These are phyloP conservation scores for Debaryomyces nepalensis DNA, from an alignment of 1,139 yeast species.

Conservation along the genomic window DNA sequence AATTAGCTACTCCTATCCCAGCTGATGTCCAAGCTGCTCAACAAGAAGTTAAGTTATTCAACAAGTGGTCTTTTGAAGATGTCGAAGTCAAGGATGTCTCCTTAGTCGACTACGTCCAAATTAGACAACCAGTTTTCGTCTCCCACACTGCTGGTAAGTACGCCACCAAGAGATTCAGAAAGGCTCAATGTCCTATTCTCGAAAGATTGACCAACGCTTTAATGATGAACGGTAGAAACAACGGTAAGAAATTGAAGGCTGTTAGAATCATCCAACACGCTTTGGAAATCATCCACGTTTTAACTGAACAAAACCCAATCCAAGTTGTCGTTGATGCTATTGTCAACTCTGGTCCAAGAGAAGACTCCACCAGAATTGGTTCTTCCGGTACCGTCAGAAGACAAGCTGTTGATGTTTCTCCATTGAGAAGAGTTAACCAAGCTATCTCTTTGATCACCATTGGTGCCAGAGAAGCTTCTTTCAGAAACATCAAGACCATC, in stretches of 20 bases:
- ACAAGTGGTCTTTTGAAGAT: slow-evolving; percentile 99
- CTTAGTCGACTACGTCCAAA: slow-evolving; percentile 96
- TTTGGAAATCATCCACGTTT: slow-evolving; percentile 94
- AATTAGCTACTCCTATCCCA: slow-evolving; percentile 94
- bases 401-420: slow-evolving; percentile 99
- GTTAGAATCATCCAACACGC: slow-evolving; percentile 99
- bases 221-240: slow-evolving; percentile 99
- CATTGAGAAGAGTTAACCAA: slow-evolving; percentile 99
- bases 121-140: slow-evolving; percentile 96
- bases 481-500: slow-evolving; percentile 99
- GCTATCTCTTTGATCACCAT: slow-evolving; percentile 97
- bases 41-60: slow-evolving; percentile 95
- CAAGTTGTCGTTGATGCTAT: slow-evolving; percentile 99
- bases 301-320: slow-evolving; percentile 99
- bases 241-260: slow-evolving; percentile 99
- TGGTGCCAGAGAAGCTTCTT: slow-evolving; percentile 99
- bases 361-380: slow-evolving; percentile 99
- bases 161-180: slow-evolving; percentile 99
- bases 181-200: slow-evolving; percentile 99
- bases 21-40: slow-evolving; percentile 96
- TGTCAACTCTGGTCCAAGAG: slow-evolving; percentile 99
- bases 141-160: slow-evolving; percentile 99
- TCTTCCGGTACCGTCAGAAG: slow-evolving; percentile 99
- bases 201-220: slow-evolving; percentile 99
- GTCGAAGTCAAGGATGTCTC: slow-evolving; percentile 98